phyloP scores from a whole-genome alignment of 2,329 filamentous ascomycete genomes.

The Cytospora schulzeri region DNA sequence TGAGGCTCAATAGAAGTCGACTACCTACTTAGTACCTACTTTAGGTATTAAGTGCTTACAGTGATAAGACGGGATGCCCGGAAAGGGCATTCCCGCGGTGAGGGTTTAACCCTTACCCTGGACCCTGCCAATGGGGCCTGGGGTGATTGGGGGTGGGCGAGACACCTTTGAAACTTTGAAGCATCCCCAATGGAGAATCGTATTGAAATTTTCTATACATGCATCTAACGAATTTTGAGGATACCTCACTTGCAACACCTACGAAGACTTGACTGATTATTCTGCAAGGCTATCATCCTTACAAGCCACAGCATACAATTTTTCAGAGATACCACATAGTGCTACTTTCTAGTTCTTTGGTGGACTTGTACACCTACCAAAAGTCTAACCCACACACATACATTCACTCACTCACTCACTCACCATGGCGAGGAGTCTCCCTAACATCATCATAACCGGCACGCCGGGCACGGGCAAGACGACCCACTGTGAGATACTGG shows the following conservation, averaged over 20 bases:
- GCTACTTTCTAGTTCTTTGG: not conserved
- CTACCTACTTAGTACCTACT: too few relatives aligned
- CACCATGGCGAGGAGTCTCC: conserved; percentile 52
- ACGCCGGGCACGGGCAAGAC: conserved; percentile 97
- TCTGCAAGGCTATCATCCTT: not conserved
- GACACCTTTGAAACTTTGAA: not conserved
- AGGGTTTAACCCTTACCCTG: conserved; percentile 11
- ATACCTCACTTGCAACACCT: not conserved
- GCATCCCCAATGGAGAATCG: not conserved
- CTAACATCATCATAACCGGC: conserved; percentile 93
- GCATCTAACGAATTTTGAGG: not conserved
- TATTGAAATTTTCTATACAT: not conserved
- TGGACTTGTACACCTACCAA: not conserved
- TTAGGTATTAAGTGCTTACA: too few relatives aligned
- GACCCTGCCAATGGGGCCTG: not conserved
- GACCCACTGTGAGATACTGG: conserved; percentile 82
- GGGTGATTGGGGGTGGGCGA: not conserved
- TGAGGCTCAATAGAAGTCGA: not conserved
- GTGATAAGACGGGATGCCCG: not conserved
- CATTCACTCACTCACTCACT: not conserved
- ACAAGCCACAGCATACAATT: not conserved
- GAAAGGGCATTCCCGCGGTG: too few relatives aligned
- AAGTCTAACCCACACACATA: not conserved
- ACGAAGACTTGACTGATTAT: not conserved
- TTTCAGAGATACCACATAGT: not conserved